Evolutionary conservation across 176 grass and related monocot genomes (phyloP).

Genomic region (Triticum turgidum): DNA sequence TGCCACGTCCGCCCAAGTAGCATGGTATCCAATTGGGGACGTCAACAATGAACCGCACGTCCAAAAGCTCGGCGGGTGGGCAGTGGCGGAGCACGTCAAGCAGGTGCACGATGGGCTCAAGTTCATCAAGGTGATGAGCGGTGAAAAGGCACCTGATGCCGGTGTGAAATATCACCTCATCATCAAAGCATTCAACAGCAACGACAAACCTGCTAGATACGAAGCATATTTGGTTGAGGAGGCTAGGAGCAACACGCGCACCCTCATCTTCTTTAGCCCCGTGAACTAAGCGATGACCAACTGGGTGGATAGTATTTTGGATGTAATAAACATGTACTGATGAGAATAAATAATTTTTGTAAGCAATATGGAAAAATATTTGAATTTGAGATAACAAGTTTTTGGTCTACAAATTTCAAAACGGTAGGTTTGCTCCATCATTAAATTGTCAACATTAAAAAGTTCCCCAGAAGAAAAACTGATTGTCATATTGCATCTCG

Average conservation of each 20-base stretch:
- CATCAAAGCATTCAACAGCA: background rate
- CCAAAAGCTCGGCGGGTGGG: slow-evolving; percentile 41
- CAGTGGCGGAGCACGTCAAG: slow-evolving; percentile 46
- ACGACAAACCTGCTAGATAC: background rate
- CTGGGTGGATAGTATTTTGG: background rate
- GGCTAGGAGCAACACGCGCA: background rate
- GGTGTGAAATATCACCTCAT: slow-evolving; percentile 51
- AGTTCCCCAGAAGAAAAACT: too few species aligned
- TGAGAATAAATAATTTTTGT: background rate
- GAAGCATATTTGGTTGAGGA: background rate
- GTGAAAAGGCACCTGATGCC: slow-evolving; percentile 31
- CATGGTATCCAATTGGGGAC: slow-evolving; percentile 36
- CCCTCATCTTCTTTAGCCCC: background rate
- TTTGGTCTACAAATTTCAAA: background rate
- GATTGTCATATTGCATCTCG: too few species aligned
- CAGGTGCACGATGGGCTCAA: slow-evolving; percentile 1
- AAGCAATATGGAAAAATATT: background rate
- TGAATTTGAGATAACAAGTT: background rate
- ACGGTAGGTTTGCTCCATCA: too few species aligned
- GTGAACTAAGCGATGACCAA: background rate
- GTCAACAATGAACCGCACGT: background rate
- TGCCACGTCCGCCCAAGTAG: background rate
- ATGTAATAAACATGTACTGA: background rate
- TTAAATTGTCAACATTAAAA: too few species aligned
- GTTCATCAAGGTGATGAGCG: slow-evolving; percentile 34